A percentile compares a stretch with the other conserved stretches of the same genome.
phyloP scores from a whole-genome alignment of 2,329 filamentous ascomycete species.

The Pyrenophora graminea region DNA sequence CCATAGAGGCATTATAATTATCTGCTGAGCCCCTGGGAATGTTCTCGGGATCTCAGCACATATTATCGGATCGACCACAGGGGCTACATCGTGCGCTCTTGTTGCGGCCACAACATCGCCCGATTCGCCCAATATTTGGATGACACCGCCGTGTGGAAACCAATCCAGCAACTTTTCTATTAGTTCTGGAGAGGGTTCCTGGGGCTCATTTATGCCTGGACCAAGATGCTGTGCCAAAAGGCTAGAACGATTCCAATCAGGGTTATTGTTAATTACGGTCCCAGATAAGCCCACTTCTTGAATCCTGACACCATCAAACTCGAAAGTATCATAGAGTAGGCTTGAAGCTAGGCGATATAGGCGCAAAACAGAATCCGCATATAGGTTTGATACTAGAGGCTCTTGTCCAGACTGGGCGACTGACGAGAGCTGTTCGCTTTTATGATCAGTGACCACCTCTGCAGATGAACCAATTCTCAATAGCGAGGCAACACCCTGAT shows the following conservation, averaged over 20 bases:
- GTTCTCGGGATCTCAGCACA: conserved; percentile 2
- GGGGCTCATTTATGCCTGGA: not conserved
- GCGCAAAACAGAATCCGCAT: conserved; percentile 1
- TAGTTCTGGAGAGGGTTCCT: not conserved
- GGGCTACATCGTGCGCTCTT: not conserved
- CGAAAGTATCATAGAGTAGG: conserved; percentile 8
- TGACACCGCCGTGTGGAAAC: conserved; percentile 8
- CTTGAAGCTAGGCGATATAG: conserved; percentile 7
- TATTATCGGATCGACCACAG: conserved; percentile 1
- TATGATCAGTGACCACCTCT: not conserved
- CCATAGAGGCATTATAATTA: conserved; percentile 10
- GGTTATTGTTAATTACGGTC: conserved; percentile 4
- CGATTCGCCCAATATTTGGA: conserved; percentile 2
- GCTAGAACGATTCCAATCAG: conserved; percentile 10
- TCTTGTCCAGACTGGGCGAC: not conserved
- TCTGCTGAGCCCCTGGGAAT: conserved; percentile 3
- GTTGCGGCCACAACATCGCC: conserved; percentile 8
- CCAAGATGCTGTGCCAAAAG: conserved; percentile 6
- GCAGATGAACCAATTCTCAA: conserved; percentile 1
- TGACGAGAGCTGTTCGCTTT: not conserved
- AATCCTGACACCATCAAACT: conserved; percentile 11
- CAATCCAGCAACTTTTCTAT: not conserved
- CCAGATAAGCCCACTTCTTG: conserved; percentile 5
- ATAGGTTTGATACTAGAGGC: conserved; percentile 7
- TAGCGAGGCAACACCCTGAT: conserved; percentile 8